Conservation (phyloP, 2,329 filamentous ascomycete genomes). For the Alternaria ethzedia region DNA sequence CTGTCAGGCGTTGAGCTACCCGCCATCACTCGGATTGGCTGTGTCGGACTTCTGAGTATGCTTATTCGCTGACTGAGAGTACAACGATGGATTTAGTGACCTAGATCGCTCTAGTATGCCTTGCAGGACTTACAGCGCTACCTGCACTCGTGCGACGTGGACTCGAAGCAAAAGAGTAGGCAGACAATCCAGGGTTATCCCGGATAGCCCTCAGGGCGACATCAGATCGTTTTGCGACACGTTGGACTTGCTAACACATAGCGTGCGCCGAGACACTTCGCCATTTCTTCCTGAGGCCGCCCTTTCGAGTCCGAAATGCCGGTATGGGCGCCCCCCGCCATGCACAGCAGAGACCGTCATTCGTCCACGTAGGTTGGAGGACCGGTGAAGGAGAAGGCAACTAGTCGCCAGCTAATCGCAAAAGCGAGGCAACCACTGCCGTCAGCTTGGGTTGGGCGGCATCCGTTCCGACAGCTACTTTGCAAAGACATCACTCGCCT, state of each 20-base stretch:
- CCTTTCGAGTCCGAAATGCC: neutral
- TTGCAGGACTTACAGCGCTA: neutral
- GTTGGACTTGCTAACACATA: neutral
- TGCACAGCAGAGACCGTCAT: neutral
- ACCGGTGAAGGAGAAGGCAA: conserved; percentile 1
- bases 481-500: neutral
- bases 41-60: neutral
- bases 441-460: neutral
- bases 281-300: neutral
- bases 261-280: neutral
- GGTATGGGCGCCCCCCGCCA: neutral
- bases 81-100: neutral
- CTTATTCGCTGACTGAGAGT: neutral
- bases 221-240: neutral
- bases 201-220: neutral
- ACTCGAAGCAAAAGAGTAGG: neutral
- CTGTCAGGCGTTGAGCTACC: neutral
- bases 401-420: neutral
- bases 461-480: neutral
- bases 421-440: neutral
- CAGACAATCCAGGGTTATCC: neutral
- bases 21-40: neutral
- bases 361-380: neutral
- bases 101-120: neutral
- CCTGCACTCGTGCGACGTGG: neutral